Percentiles rank a stretch among this genome's conserved stretches.
phyloP scores from a whole-genome alignment of 2,329 filamentous ascomycete species.

The Pseudogymnoascus sp. region DNA sequence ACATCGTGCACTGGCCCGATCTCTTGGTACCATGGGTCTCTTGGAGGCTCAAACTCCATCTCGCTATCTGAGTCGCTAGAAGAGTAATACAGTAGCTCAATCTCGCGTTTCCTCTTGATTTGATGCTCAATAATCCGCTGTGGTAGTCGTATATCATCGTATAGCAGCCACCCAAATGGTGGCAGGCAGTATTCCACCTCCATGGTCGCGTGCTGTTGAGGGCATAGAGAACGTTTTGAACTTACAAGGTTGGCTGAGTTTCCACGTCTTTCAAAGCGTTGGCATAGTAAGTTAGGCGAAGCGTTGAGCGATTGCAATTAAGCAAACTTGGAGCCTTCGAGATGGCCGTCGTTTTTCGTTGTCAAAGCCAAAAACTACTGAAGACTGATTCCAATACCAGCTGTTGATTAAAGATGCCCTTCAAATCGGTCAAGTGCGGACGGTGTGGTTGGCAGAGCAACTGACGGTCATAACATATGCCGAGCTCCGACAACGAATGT shows the following conservation, averaged over 20 bases:
- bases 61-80: not conserved
- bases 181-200: not conserved
- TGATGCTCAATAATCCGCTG: not conserved
- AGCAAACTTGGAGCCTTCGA: slow-evolving; percentile 1
- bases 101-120: not conserved
- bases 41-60: not conserved
- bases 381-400: slow-evolving; percentile 4
- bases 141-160: not conserved
- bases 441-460: slow-evolving; percentile 6
- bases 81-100: not conserved
- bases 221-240: not conserved
- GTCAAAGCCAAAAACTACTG: not conserved
- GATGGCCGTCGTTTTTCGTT: not conserved
- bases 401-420: slow-evolving; percentile 1
- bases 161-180: not conserved
- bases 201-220: not conserved
- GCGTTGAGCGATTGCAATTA: not conserved
- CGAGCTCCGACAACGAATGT: slow-evolving; percentile 5
- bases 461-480: slow-evolving; percentile 6
- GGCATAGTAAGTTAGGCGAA: slow-evolving; percentile 5
- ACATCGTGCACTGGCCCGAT: slow-evolving; percentile 5
- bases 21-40: slow-evolving; percentile 4
- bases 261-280: slow-evolving; percentile 7
- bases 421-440: slow-evolving; percentile 2
- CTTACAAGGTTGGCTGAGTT: not conserved